These are phyloP conservation scores for Xylariaceae sp. DNA, from an alignment of 2,329 filamentous ascomycete species.

Conservation along the genomic window DNA sequence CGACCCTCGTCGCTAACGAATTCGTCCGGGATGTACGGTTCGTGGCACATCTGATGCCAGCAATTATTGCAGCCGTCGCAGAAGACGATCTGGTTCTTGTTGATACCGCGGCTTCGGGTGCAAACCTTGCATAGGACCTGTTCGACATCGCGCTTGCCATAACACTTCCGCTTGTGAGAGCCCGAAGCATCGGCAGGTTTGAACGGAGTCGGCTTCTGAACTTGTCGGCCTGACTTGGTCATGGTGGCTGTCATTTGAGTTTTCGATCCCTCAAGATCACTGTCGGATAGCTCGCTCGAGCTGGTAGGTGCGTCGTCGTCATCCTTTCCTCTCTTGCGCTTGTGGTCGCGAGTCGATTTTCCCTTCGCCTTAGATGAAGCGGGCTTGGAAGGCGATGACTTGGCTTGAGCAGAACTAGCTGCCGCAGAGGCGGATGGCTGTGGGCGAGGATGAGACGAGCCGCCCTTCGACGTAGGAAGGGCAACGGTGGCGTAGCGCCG, in stretches of 20 bases:
- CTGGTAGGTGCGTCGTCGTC: conserved; percentile 24
- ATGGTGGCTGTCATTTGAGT: conserved; percentile 54
- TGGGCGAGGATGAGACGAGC: conserved; percentile 25
- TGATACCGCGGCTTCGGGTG: conserved; percentile 63
- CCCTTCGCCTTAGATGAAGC: conserved; percentile 15
- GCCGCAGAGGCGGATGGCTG: conserved; percentile 12
- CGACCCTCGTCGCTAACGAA: conserved; percentile 60
- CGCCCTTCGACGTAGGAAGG: conserved; percentile 13
- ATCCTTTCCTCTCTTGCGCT: conserved; percentile 33
- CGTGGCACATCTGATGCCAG: conserved; percentile 79
- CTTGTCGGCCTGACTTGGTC: conserved; percentile 70
- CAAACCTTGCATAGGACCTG: conserved; percentile 66
- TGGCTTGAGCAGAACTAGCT: conserved; percentile 1
- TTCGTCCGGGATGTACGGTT: conserved; percentile 65
- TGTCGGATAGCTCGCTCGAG: conserved; percentile 29
- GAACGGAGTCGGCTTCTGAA: conserved; percentile 60
- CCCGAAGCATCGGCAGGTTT: conserved; percentile 38
- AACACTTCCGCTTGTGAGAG: conserved; percentile 36
- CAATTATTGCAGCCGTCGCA: conserved; percentile 75
- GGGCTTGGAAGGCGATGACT: conserved; percentile 13
- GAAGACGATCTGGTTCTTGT: conserved; percentile 76
- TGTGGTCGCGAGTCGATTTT: conserved; percentile 25
- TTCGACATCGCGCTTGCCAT: conserved; percentile 56
- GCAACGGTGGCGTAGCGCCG: not conserved
- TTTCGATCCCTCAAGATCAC: conserved; percentile 21